Evolutionary conservation across 768 basidiomycete species (phyloP).

Genomic region (Mycena amicta): DNA sequence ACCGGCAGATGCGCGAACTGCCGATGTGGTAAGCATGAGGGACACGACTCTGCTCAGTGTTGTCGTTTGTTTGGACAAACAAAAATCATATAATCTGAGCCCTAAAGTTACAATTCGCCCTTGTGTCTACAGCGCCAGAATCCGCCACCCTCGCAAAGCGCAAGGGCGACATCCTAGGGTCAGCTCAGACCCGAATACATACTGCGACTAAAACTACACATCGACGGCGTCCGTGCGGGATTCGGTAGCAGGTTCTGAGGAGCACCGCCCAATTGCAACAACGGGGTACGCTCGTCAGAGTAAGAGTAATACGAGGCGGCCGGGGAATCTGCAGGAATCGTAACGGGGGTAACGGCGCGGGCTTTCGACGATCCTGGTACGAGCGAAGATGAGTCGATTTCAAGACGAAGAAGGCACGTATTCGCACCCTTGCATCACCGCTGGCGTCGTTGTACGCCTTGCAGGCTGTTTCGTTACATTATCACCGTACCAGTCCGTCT

Average conservation of each 20-base stretch:
- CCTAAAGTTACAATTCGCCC: too few species aligned
- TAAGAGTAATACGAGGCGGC: background rate
- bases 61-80: too few species aligned
- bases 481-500: conserved; percentile 89
- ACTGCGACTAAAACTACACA: background rate
- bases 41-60: too few species aligned
- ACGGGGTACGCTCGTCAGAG: background rate
- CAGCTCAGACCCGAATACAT: background rate
- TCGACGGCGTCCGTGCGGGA: background rate
- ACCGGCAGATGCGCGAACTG: too few species aligned
- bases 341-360: background rate
- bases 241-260: background rate
- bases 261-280: background rate
- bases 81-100: too few species aligned
- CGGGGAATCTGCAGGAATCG: background rate
- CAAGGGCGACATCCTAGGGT: too few species aligned
- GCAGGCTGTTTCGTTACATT: conserved; percentile 81
- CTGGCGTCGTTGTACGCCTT: conserved; percentile 68
- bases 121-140: too few species aligned
- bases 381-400: background rate
- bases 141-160: too few species aligned
- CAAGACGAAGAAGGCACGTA: background rate
- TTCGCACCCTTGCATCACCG: conserved; percentile 77
- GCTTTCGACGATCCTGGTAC: background rate
- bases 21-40: too few species aligned